Percentiles rank a stretch among this genome's conserved stretches.
phyloP scores from a whole-genome alignment of 441 rosid genomes.

The Breynia disticha region DNA sequence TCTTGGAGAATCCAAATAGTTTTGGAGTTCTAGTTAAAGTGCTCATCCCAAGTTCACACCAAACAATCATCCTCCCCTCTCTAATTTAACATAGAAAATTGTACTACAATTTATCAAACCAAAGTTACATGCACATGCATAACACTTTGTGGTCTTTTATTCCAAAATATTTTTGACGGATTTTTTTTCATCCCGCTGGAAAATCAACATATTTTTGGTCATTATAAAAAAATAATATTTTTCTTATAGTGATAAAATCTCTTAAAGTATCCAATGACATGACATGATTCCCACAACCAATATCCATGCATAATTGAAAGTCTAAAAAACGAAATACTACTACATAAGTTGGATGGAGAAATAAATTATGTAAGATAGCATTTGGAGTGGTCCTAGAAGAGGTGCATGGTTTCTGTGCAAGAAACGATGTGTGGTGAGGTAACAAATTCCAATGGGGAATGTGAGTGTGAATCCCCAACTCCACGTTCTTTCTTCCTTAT shows the following conservation, averaged over 20 bases:
- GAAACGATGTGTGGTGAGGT: conserved; percentile 11
- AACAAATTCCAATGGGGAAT: conserved; percentile 17
- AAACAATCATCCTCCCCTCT: conserved; percentile 3
- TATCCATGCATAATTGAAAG: background rate
- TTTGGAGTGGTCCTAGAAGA: conserved; percentile 14
- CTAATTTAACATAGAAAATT: conserved; percentile 12
- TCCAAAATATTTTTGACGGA: no score
- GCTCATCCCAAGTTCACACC: conserved; percentile 8
- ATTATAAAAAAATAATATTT: no score
- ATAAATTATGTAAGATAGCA: background rate
- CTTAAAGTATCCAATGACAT: no score
- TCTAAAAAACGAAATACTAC: background rate
- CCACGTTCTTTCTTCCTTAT: conserved; percentile 7
- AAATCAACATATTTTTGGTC: no score
- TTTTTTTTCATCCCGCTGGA: no score
- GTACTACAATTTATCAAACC: conserved; percentile 5
- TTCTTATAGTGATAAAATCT: no score
- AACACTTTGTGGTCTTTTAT: no score
- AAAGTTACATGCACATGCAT: conserved; percentile 28
- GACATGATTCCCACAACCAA: background rate
- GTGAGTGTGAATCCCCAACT: conserved; percentile 10
- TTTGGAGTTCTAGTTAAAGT: conserved; percentile 8
- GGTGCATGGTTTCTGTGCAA: conserved; percentile 5
- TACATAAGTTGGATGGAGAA: background rate
- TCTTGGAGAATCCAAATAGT: background rate